Percentiles rank a stretch among this genome's conserved stretches.
Evolutionary conservation across 495 filamentous ascomycete species (phyloP).

Genomic region (Penicillium angulare): DNA sequence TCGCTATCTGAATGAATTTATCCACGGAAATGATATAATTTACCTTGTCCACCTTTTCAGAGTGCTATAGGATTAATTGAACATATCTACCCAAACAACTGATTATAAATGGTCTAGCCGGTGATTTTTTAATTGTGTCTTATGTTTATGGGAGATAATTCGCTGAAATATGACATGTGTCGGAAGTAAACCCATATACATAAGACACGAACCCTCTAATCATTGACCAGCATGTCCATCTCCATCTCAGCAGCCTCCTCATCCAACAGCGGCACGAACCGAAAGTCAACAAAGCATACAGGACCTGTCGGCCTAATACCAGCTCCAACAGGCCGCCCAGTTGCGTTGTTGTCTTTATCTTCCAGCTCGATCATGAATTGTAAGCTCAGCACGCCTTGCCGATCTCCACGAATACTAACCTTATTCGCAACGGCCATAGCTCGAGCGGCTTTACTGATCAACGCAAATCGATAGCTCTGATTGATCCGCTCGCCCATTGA

Average conservation of each 20-base stretch:
- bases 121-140: too few species aligned
- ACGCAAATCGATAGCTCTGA: slow-evolving; percentile 71
- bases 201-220: too few species aligned
- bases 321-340: slow-evolving; percentile 24
- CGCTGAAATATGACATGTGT: too few species aligned
- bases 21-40: too few species aligned
- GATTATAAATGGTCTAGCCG: too few species aligned
- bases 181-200: too few species aligned
- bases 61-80: too few species aligned
- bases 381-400: slow-evolving; percentile 84
- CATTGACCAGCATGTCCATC: slow-evolving; percentile 20
- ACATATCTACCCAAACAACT: too few species aligned
- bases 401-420: slow-evolving; percentile 85
- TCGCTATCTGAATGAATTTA: neutral
- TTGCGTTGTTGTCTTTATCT: slow-evolving; percentile 20
- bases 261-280: slow-evolving; percentile 67
- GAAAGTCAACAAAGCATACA: slow-evolving; percentile 74
- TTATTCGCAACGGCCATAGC: slow-evolving; percentile 92
- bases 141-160: too few species aligned
- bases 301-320: slow-evolving; percentile 22
- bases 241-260: slow-evolving; percentile 54
- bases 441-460: slow-evolving; percentile 76
- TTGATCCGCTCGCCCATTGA: slow-evolving; percentile 38
- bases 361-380: slow-evolving; percentile 93
- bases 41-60: too few species aligned